These are phyloP conservation scores for Aphanomyces stellatus DNA, from an alignment of 352 stramenopile genomes.

Conservation along the genomic window DNA sequence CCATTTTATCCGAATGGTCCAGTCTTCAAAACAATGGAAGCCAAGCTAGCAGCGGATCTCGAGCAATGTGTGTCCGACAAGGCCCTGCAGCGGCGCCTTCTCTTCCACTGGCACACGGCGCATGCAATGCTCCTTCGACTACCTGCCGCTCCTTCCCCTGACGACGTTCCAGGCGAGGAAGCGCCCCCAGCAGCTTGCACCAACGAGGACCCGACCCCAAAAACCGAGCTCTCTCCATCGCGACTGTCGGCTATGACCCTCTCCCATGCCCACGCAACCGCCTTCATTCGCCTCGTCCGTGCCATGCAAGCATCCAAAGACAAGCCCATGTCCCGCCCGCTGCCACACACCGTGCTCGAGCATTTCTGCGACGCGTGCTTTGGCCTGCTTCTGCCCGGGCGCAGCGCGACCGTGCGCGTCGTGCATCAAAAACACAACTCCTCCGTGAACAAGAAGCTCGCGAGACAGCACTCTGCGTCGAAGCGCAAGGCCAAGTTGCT, in stretches of 20 bases:
- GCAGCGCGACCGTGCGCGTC: conserved; percentile 47
- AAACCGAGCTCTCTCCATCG: too few relatives aligned
- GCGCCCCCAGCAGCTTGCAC: background rate
- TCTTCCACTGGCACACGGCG: conserved; percentile 11
- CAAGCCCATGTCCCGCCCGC: background rate
- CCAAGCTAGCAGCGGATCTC: background rate
- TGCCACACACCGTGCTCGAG: conserved; percentile 46
- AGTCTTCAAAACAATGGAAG: background rate
- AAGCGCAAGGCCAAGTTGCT: conserved; percentile 22
- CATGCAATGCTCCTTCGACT: conserved; percentile 6
- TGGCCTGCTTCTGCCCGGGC: conserved; percentile 46
- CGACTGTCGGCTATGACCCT: background rate
- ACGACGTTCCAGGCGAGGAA: background rate
- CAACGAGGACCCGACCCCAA: background rate
- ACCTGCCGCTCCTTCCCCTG: background rate
- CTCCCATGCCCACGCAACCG: background rate
- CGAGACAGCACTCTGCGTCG: conserved; percentile 2
- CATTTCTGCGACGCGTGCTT: conserved; percentile 58
- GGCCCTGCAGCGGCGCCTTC: conserved; percentile 4
- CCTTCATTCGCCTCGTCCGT: background rate
- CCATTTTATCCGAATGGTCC: background rate
- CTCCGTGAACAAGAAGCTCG: conserved; percentile 43
- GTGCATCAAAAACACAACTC: conserved; percentile 32
- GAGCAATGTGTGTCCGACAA: background rate
- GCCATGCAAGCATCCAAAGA: background rate